Base-by-base conservation (phyloP, 805 yeast species). In the Candida ponderosae region DNA sequence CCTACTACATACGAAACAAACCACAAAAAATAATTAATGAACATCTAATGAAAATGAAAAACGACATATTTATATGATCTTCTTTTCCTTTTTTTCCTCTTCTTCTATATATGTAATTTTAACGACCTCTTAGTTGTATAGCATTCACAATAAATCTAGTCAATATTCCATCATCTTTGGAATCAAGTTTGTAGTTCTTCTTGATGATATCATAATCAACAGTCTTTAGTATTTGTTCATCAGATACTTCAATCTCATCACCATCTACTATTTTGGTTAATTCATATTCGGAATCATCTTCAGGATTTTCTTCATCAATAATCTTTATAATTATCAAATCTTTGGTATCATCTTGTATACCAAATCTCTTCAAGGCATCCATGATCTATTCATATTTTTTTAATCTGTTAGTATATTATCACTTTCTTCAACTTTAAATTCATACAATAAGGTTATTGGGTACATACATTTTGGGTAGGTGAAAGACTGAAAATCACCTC, bases 331-430 rank as follows among this genome's bases (percentile, higher is more conserved):
- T 75, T 4, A 81, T 51, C 6, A 83, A 39, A 19, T 65, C 62
- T 0, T 50, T 51, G 3, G 75, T 57, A 4, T 62, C 60, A 24
- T 68, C 71, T 36, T 76, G 73, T 15, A 85, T 66, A 10, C 95
- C 95, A 59, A 83, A 82, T 47, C 72, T 66, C 44, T 70, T 74
- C 43, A 85, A 63, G 1, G 87, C 80, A 41, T 85, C 93, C 63
- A 74, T 69, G 29, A 81, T 79, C 48, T 43, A 28, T 16, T 29
- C 3, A 17, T 16, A 27, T 18, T n/a, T n/a, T n/a, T n/a, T n/a
- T n/a, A n/a, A 26, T 5, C n/a, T 21, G 33, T 38, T 31, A 28
- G 31, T 33, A 26, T 28, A 21, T 9, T 9, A 21, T n/a, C n/a
- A n/a, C n/a, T n/a, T n/a, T n/a, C n/a, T n/a, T n/a, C n/a, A n/a